These are phyloP conservation scores for Leishmania major DNA, from an alignment of 208 protist genomes.

Conservation along the genomic window DNA sequence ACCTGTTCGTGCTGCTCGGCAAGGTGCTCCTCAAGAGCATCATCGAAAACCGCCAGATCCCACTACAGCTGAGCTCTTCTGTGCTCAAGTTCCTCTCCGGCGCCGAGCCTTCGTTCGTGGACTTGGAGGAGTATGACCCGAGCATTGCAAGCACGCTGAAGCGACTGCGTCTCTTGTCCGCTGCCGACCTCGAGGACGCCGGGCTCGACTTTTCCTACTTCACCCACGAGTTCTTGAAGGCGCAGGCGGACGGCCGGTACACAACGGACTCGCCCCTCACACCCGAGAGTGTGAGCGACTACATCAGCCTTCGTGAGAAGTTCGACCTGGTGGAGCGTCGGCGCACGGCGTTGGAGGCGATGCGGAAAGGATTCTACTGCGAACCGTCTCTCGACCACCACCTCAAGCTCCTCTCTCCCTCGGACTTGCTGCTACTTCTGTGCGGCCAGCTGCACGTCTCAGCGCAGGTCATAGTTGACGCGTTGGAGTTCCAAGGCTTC, in stretches of 20 bases:
- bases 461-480: slow-evolving; percentile 47
- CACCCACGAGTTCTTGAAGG: slow-evolving; percentile 33
- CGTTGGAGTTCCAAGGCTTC: slow-evolving; percentile 67
- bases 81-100: slow-evolving; percentile 70
- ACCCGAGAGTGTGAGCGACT: slow-evolving; percentile 58
- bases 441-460: slow-evolving; percentile 64
- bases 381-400: slow-evolving; percentile 42
- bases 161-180: slow-evolving; percentile 53
- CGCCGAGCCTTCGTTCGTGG: slow-evolving; percentile 41
- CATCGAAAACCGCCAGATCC: slow-evolving; percentile 57
- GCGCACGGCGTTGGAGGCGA: slow-evolving; percentile 40
- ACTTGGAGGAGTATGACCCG: slow-evolving; percentile 71
- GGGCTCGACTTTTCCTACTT: slow-evolving; percentile 59
- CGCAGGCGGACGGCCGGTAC: slow-evolving; percentile 37
- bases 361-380: slow-evolving; percentile 57
- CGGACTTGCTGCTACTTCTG: slow-evolving; percentile 62
- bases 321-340: slow-evolving; percentile 53
- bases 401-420: slow-evolving; percentile 58
- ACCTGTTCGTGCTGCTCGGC: slow-evolving; percentile 53
- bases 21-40: slow-evolving; percentile 74
- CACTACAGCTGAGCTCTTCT: slow-evolving; percentile 58
- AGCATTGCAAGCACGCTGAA: slow-evolving; percentile 49
- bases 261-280: slow-evolving; percentile 39
- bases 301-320: slow-evolving; percentile 52
- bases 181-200: slow-evolving; percentile 42